Conservation (phyloP, 208 protist genomes). For the Phytomonas serpens region DNA sequence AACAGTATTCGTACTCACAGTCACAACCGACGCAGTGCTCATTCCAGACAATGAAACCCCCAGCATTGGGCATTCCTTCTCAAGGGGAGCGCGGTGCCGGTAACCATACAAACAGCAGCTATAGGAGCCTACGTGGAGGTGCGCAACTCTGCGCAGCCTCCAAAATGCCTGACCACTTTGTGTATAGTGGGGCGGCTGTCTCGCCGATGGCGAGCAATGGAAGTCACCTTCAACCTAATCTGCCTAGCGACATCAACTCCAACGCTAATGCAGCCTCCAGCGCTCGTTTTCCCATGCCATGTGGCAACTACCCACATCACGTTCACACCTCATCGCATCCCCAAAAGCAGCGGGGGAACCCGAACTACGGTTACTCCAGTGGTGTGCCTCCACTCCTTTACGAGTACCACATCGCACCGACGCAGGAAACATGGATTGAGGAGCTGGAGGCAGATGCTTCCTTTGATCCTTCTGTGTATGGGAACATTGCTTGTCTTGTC, state of each 20-base stretch:
- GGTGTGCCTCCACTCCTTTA: constrained; percentile 33
- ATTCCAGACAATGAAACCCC: background rate
- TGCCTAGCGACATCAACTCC: background rate
- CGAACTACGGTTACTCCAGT: background rate
- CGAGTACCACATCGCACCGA: constrained; percentile 32
- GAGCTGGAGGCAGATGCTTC: constrained; percentile 36
- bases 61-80: background rate
- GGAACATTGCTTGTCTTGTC: constrained; percentile 72
- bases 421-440: constrained; percentile 57
- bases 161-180: background rate
- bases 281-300: background rate
- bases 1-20: background rate
- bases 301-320: background rate
- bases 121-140: background rate
- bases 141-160: background rate
- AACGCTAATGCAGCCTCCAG: background rate
- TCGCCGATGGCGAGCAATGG: background rate
- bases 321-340: background rate
- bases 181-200: background rate
- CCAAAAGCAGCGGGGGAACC: background rate
- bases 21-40: background rate
- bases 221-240: background rate
- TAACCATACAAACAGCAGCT: background rate
- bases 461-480: constrained; percentile 40
- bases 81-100: background rate